Evolutionary conservation across 805 yeast genomes (phyloP), one percentile per base, ranked within the genome.

Genomic region (Ogataea nitratoaversa): DNA sequence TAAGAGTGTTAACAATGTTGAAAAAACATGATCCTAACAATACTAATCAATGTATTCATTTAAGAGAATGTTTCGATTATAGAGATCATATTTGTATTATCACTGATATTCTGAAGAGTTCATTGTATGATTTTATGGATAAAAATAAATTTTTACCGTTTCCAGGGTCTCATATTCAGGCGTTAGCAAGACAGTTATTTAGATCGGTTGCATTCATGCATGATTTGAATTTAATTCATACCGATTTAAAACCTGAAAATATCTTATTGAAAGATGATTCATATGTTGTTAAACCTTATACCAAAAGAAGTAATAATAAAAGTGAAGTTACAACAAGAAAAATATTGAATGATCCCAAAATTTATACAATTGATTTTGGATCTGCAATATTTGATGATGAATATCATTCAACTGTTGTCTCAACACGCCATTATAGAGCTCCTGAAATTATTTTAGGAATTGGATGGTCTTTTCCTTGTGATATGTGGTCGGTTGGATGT

Each of bases 381-480:
- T 81, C 93, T 30, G 96, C 99, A 0, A 81, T 95, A 4, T 93
- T 93, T 55, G 76, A 85, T 52, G 95, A 90, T 62, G 98, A 93
- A 65, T 89, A 85, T 59, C 99, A 93, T 68, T 81, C 95, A 3
- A 78, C 84, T 17, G 80, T 93, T 13, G 96, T 93, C 9, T 86
- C 96, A 7, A 93, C 99, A 2, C 72, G 99, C 36, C 99, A 93
- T 62, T 93, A 93, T 62, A 70, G 99, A 39, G 99, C 99, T 0
- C 99, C 99, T 0, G 99, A 93, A 60, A 89, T 93, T 47, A 88
- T 91, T 1, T 65, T 93, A 23, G 96, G 96, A 2, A 72, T 78
- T n/a, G 96, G 97, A 16, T 93, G 99, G 98, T 84, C 96, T 7
- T 89, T 76, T 53, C 95, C 97, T 1, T 91, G 98, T 61, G 99